Evolutionary conservation across 2,329 filamentous ascomycete genomes (phyloP).

Genomic region (Diatrype stigma): DNA sequence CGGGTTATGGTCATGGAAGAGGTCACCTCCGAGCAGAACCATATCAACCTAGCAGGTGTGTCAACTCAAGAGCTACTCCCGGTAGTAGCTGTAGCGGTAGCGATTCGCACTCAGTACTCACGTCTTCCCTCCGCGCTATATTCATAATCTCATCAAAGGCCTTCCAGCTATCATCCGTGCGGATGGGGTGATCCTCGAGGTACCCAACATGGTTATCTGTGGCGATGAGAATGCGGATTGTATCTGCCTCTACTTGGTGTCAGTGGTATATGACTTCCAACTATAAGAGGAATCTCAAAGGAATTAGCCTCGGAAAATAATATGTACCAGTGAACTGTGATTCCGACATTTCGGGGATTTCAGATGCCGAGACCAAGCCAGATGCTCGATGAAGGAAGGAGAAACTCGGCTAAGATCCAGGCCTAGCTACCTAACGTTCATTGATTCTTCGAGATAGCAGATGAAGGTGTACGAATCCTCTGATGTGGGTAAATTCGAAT

Average conservation of each 20-base stretch:
- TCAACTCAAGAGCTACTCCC: background rate
- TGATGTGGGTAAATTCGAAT: too few relatives aligned
- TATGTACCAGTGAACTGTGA: slow-evolving; percentile 21
- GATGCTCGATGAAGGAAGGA: background rate
- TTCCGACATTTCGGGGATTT: slow-evolving; percentile 15
- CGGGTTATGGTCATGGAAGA: slow-evolving; percentile 98
- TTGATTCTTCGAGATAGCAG: too few relatives aligned
- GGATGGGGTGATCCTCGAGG: slow-evolving; percentile 85
- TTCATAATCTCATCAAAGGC: slow-evolving; percentile 95
- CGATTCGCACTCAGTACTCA: too few relatives aligned
- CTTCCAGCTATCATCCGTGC: slow-evolving; percentile 96
- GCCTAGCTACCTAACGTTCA: too few relatives aligned
- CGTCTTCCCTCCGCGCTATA: slow-evolving; percentile 79
- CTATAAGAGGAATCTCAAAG: background rate
- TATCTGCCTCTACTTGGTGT: slow-evolving; percentile 57
- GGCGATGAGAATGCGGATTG: slow-evolving; percentile 87
- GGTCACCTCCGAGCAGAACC: slow-evolving; percentile 88
- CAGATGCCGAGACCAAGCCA: background rate
- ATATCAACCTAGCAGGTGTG: slow-evolving; percentile 70
- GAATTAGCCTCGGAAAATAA: background rate
- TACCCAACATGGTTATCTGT: slow-evolving; percentile 99
- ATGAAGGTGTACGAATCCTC: too few relatives aligned
- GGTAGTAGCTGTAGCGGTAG: too few relatives aligned
- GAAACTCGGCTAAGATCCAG: background rate
- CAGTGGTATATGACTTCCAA: background rate